Evolutionary conservation across 805 yeast genomes (phyloP), one percentile per base, ranked within the genome.

Genomic region (Yarrowia sp.): DNA sequence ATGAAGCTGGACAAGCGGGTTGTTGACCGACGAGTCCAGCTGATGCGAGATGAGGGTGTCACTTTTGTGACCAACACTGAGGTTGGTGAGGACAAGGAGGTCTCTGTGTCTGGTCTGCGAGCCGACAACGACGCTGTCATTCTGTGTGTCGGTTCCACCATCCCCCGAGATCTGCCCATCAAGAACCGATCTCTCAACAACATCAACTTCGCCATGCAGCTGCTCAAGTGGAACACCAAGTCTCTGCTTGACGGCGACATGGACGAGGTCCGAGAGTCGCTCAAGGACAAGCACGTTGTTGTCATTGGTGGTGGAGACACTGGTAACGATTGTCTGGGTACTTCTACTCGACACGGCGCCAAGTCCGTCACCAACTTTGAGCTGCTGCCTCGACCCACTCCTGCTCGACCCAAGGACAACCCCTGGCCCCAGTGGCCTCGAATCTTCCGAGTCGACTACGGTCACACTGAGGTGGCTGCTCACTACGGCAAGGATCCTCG

Each of bases 361-460:
- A 87, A 90, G 77, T 90, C 96, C 10, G 97, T 95, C 69, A 85
- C 88, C 71, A 94, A 94, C 85, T 95, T 94, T 78, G 99, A 94
- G 82, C 84, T 94, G 77, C 83, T 94, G 73, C 99, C 99, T 69
- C 87, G 89, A 74, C 99, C 99, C 71, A 91, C 98, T 43, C 84
- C 84, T 38, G 84, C 86, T 69, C 86, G 98, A 78, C 89, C 93
- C 55, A 90, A 87, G 80, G 98, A 95, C 80, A 94, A 94, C 80
- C 98, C 99, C 79, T 94, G 99, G 99, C 99, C 99, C 52, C 99
- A 94, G 82, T 94, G 98, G 98, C 98, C 99, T 73, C 85, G 97
- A 77, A 86, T 95, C 75, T 94, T 95, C 89, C 87, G 98, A 76
- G 96, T 94, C 69, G 99, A 94, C 81, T 94, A 94, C 77, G 99